Evolutionary conservation across 2,329 filamentous ascomycete genomes (phyloP), one percentile per base, ranked within the genome.

Genomic region (Colletotrichum higginsianum): DNA sequence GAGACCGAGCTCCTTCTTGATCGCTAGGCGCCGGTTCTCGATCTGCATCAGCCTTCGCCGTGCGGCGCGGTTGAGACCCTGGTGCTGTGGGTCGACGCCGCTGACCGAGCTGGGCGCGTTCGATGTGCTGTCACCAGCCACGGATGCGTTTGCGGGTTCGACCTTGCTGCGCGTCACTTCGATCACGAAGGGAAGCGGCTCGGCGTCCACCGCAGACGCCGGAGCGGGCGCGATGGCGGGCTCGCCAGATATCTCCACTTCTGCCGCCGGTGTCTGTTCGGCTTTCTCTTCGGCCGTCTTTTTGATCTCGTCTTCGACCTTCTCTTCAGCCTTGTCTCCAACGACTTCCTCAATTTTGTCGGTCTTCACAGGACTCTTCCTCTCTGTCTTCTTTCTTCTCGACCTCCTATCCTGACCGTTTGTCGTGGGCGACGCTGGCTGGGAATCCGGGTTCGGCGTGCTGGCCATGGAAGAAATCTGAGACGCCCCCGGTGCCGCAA

Each of bases 61-160:
- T 3, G 72, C 72, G 8, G 69, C 72, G 49, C 72, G 64, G 56
- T 73, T 73, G n/a, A 72, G 69, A 15, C 72, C 60, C 15, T 44
- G 26, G 15, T 58, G 38, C 15, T 57, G 55, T 13, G 40, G n/a
- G 53, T 50, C 70, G 40, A 53, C 67, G 42, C 71, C 71, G 56
- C 56, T 56, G 56, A 55, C 42, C 26, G 61, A 64, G 67, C 66
- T 71, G 35, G 71, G 61, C 15, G 71, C 71, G 23, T 56, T 42
- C 21, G 71, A 66, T 18, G 57, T 63, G 40, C n/a, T 55, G 57
- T 67, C 52, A 21, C 66, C 63, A 6, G 71, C 57, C 47, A 47
- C 30, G 23, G 67, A 58, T 11, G 53, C 38, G 47, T 55, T 23
- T n/a, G 35, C 38, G 38, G 42, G 18, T 15, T 46, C 47, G 30